Evolutionary conservation across 495 filamentous ascomycete genomes (phyloP).

Genomic region (Penicillium coprophilum): DNA sequence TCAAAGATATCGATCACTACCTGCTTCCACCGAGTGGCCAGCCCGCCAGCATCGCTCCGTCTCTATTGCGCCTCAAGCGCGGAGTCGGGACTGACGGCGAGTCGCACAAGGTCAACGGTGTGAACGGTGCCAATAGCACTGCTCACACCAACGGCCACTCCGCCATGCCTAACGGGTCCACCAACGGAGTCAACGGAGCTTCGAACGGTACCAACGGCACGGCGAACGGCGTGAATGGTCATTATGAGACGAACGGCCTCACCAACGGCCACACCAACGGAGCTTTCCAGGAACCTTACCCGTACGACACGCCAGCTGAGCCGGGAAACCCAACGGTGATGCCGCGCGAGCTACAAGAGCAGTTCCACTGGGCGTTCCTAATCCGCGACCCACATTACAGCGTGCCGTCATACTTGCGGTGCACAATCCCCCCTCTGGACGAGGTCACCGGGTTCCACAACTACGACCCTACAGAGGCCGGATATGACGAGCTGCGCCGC

Average conservation of each 20-base stretch:
- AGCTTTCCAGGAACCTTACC: constrained; percentile 43
- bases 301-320: constrained; percentile 57
- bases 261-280: constrained; percentile 21
- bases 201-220: constrained; percentile 20
- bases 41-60: constrained; percentile 69
- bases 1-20: constrained; percentile 97
- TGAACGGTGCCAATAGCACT: constrained; percentile 27
- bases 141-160: constrained; percentile 34
- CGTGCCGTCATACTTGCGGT: constrained; percentile 91
- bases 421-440: constrained; percentile 86
- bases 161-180: constrained; percentile 14
- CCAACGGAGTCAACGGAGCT: constrained; percentile 19
- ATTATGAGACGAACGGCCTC: constrained; percentile 16
- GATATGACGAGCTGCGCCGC: constrained; percentile 81
- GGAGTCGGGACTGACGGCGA: constrained; percentile 52
- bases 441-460: constrained; percentile 78
- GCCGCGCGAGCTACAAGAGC: constrained; percentile 62
- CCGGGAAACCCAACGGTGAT: constrained; percentile 80
- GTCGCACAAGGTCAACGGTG: constrained; percentile 22
- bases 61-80: constrained; percentile 60
- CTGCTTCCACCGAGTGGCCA: constrained; percentile 72
- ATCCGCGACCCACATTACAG: constrained; percentile 88
- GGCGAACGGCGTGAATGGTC: constrained; percentile 18
- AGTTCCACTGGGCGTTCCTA: constrained; percentile 94
- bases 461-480: constrained; percentile 84